Evolutionary conservation across 768 basidiomycete genomes (phyloP).

Genomic region (Lactarius hengduanensis): DNA sequence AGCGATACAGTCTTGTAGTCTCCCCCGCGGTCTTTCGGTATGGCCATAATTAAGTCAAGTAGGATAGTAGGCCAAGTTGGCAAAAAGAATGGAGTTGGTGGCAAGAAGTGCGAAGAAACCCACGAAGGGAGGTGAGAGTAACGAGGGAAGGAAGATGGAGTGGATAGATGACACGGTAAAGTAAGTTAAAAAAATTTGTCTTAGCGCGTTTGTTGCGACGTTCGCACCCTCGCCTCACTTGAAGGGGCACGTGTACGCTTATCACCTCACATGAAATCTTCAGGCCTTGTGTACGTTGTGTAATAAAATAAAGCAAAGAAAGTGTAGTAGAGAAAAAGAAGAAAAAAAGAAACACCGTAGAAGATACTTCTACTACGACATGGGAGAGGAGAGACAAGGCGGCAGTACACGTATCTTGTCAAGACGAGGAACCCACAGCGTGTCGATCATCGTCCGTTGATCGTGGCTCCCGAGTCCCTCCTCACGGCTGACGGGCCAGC

Average conservation of each 20-base stretch:
- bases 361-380: conserved; percentile 8
- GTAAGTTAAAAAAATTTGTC: not conserved
- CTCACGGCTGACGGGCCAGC: conserved; percentile 39
- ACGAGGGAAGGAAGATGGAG: not conserved
- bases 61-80: not conserved
- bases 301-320: conserved; percentile 1
- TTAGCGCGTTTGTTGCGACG: not conserved
- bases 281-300: not conserved
- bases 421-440: not conserved
- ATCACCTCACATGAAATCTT: not conserved
- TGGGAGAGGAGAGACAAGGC: not conserved
- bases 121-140: conserved; percentile 1
- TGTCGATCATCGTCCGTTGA: conserved; percentile 54
- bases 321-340: not conserved
- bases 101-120: not conserved
- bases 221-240: not conserved
- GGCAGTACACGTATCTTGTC: not conserved
- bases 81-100: conserved; percentile 1
- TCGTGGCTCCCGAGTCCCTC: conserved; percentile 67
- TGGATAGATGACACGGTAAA: not conserved
- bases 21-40: conserved; percentile 20
- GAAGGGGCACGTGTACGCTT: not conserved
- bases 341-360: conserved; percentile 1
- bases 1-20: conserved; percentile 31
- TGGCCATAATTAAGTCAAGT: conserved; percentile 17